These are phyloP conservation scores for Neoascochyta sp. DNA, from an alignment of 2,329 filamentous ascomycete genomes.

Conservation along the genomic window DNA sequence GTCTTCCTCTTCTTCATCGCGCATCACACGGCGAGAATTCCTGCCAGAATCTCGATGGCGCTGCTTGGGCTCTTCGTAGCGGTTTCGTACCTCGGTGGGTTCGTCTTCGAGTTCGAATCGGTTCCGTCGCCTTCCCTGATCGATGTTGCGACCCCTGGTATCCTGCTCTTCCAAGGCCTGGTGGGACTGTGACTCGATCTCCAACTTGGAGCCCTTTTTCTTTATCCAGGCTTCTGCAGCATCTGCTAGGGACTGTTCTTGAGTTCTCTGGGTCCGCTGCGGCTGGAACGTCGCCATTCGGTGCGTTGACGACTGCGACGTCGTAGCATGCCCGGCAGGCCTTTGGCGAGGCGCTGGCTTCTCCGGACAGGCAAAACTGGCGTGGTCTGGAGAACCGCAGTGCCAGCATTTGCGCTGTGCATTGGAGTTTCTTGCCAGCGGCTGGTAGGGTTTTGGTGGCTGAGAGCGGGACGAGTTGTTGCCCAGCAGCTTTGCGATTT, in stretches of 20 bases:
- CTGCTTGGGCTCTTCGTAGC: slow-evolving; percentile 31
- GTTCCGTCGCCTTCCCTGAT: slow-evolving; percentile 20
- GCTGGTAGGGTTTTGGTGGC: slow-evolving; percentile 17
- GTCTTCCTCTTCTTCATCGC: slow-evolving; percentile 26
- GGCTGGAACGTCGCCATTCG: slow-evolving; percentile 5
- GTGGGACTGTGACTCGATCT: slow-evolving; percentile 9
- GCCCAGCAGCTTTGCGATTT: slow-evolving; percentile 26
- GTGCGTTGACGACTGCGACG: slow-evolving; percentile 6
- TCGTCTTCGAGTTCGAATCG: slow-evolving; percentile 26
- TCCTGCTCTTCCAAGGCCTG: slow-evolving; percentile 12
- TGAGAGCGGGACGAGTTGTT: slow-evolving; percentile 6
- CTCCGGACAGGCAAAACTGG: slow-evolving; percentile 20
- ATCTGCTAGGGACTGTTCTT: slow-evolving; percentile 19
- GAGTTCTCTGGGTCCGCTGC: neutral
- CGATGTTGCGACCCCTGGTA: slow-evolving; percentile 15
- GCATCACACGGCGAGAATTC: slow-evolving; percentile 18
- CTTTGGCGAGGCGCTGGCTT: slow-evolving; percentile 24
- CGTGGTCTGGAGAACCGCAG: slow-evolving; percentile 25
- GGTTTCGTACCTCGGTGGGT: slow-evolving; percentile 18
- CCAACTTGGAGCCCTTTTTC: slow-evolving; percentile 13
- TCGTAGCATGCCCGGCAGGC: slow-evolving; percentile 3
- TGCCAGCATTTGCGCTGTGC: slow-evolving; percentile 28
- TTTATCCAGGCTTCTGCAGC: slow-evolving; percentile 27
- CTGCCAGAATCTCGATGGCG: slow-evolving; percentile 14
- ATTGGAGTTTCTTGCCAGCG: slow-evolving; percentile 19